Evolutionary conservation across 495 filamentous ascomycete genomes (phyloP).

Genomic region (Podospora fimiseda): DNA sequence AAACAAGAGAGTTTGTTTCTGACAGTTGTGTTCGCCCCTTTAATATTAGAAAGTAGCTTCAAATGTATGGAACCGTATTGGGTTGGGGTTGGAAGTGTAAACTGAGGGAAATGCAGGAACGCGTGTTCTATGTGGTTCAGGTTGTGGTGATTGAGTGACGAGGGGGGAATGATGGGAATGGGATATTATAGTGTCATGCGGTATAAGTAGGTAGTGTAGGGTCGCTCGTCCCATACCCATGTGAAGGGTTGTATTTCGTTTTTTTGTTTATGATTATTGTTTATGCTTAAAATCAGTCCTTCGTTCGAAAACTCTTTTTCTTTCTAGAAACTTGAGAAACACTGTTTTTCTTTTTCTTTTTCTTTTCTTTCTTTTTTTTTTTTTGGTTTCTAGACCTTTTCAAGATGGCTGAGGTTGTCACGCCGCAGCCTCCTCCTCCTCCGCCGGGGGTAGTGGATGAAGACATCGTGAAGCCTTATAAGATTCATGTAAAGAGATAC

Average conservation of each 20-base stretch:
- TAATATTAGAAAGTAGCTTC: too few relatives aligned
- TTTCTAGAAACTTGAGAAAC: too few relatives aligned
- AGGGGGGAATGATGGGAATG: too few relatives aligned
- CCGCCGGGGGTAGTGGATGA: neutral
- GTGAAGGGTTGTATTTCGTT: neutral
- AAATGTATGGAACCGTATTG: too few relatives aligned
- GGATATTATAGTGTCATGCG: neutral
- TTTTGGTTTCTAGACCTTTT: neutral
- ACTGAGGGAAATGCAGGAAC: neutral
- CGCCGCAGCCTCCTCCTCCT: too few relatives aligned
- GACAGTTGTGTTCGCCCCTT: too few relatives aligned
- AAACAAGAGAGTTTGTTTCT: neutral
- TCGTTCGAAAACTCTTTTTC: too few relatives aligned
- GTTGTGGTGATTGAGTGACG: too few relatives aligned
- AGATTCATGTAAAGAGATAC: conserved; percentile 40
- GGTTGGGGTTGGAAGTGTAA: neutral
- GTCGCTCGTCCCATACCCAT: neutral
- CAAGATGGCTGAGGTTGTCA: neutral
- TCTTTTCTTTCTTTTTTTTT: too few relatives aligned
- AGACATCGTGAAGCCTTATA: conserved; percentile 43
- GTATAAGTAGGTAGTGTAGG: neutral
- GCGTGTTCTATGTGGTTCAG: neutral
- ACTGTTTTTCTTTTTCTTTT: too few relatives aligned
- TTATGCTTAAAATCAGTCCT: too few relatives aligned
- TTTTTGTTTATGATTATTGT: neutral